Evolutionary conservation across 2,329 filamentous ascomycete species (phyloP).

Genomic region (Furcasterigmium sp.): DNA sequence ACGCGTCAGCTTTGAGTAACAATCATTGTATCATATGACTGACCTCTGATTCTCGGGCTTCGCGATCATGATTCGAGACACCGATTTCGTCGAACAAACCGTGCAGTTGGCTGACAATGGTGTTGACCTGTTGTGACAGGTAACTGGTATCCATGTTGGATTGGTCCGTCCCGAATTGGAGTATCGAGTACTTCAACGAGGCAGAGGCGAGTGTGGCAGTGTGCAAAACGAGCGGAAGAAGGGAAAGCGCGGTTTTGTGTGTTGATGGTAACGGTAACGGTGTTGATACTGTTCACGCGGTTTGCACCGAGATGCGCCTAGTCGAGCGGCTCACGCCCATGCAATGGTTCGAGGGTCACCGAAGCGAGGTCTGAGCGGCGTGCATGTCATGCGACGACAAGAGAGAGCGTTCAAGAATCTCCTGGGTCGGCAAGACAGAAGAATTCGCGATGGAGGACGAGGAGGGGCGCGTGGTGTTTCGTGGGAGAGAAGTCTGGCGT

Average conservation of each 20-base stretch:
- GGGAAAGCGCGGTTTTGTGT: not conserved
- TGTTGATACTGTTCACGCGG: slow-evolving; percentile 10
- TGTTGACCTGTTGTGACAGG: slow-evolving; percentile 90
- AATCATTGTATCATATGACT: slow-evolving; percentile 18
- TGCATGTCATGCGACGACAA: slow-evolving; percentile 3
- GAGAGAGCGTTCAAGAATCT: not conserved
- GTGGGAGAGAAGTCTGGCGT: not conserved
- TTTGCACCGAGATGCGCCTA: slow-evolving; percentile 3
- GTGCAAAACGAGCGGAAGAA: not conserved
- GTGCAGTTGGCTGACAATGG: slow-evolving; percentile 88
- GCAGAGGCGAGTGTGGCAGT: not conserved
- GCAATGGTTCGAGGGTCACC: slow-evolving; percentile 2
- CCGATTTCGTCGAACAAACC: slow-evolving; percentile 97
- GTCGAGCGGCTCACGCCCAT: slow-evolving; percentile 3
- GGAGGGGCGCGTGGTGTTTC: not conserved
- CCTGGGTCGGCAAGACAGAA: not conserved
- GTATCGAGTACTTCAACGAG: too few species aligned
- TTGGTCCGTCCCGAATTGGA: too few species aligned
- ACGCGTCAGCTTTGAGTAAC: not conserved
- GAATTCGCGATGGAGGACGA: not conserved
- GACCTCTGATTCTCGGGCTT: slow-evolving; percentile 85
- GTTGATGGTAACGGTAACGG: slow-evolving; percentile 1
- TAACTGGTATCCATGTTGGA: slow-evolving; percentile 79
- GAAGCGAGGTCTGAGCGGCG: not conserved
- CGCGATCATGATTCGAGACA: slow-evolving; percentile 87